phyloP scores from a whole-genome alignment of 768 basidiomycete genomes.

The Lactifluus piperatus region DNA sequence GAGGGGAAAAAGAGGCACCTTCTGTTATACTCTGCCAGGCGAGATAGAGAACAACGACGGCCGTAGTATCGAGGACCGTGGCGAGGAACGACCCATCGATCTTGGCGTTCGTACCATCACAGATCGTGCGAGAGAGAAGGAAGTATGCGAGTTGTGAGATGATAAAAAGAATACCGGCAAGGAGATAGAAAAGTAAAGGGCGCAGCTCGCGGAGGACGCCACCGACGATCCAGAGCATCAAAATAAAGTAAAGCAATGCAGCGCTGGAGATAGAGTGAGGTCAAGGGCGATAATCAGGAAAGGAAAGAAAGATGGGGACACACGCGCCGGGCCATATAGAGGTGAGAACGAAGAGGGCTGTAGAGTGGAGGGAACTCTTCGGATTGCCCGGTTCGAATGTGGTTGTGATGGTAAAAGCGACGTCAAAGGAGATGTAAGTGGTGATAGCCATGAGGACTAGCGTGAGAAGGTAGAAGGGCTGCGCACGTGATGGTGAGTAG shows the following conservation, averaged over 20 bases:
- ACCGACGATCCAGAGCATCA: conserved; percentile 80
- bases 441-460: conserved; percentile 60
- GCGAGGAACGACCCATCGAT: conserved; percentile 85
- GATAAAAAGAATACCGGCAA: conserved; percentile 68
- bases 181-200: conserved; percentile 72
- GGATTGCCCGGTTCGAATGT: conserved; percentile 54
- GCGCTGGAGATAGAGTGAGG: conserved; percentile 33
- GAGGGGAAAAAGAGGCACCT: conserved; percentile 39
- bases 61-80: conserved; percentile 71
- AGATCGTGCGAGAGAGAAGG: conserved; percentile 69
- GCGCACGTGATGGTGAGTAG: not conserved
- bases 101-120: conserved; percentile 52
- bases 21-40: conserved; percentile 91
- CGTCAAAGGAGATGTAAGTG: conserved; percentile 79
- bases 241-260: conserved; percentile 53
- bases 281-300: not conserved
- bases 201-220: conserved; percentile 66
- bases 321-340: conserved; percentile 73
- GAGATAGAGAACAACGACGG: conserved; percentile 57
- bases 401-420: conserved; percentile 55
- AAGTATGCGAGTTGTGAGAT: conserved; percentile 79
- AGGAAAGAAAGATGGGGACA: conserved; percentile 26
- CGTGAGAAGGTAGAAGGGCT: conserved; percentile 58
- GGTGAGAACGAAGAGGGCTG: conserved; percentile 74
- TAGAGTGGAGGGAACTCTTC: conserved; percentile 47